Conservation (phyloP, 495 filamentous ascomycete genomes). For the Penicillium pancosmium region DNA sequence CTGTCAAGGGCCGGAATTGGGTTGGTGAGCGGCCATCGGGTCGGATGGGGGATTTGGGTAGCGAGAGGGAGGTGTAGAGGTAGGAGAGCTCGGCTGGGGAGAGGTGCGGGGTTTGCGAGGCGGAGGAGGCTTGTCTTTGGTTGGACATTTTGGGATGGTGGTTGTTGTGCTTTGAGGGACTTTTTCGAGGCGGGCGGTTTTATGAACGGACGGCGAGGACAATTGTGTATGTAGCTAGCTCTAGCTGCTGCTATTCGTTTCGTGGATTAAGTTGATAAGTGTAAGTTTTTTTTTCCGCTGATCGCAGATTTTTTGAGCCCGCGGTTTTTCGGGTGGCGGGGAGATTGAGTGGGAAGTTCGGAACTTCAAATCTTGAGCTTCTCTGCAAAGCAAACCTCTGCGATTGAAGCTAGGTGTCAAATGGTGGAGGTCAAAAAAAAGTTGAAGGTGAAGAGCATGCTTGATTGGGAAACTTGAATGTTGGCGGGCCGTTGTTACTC, state of each 20-base stretch:
- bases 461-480: slow-evolving; percentile 43
- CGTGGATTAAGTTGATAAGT: neutral
- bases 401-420: slow-evolving; percentile 13
- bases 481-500: slow-evolving; percentile 35
- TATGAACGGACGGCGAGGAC: too few relatives aligned
- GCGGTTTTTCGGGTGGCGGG: neutral
- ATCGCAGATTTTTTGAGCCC: neutral
- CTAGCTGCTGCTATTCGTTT: neutral
- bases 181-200: neutral
- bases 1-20: slow-evolving; percentile 87
- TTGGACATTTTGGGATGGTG: slow-evolving; percentile 33
- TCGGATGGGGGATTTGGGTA: slow-evolving; percentile 76
- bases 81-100: slow-evolving; percentile 96
- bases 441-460: slow-evolving; percentile 22
- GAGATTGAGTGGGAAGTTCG: neutral
- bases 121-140: slow-evolving; percentile 49
- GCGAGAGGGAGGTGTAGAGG: slow-evolving; percentile 83
- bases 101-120: slow-evolving; percentile 62
- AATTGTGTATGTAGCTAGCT: too few relatives aligned
- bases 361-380: neutral
- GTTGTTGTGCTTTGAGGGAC: neutral
- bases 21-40: slow-evolving; percentile 81
- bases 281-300: neutral
- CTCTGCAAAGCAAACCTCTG: neutral
- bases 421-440: slow-evolving; percentile 19